Evolutionary conservation across 495 filamentous ascomycete species (phyloP).

Genomic region (Penicillium alfredii): DNA sequence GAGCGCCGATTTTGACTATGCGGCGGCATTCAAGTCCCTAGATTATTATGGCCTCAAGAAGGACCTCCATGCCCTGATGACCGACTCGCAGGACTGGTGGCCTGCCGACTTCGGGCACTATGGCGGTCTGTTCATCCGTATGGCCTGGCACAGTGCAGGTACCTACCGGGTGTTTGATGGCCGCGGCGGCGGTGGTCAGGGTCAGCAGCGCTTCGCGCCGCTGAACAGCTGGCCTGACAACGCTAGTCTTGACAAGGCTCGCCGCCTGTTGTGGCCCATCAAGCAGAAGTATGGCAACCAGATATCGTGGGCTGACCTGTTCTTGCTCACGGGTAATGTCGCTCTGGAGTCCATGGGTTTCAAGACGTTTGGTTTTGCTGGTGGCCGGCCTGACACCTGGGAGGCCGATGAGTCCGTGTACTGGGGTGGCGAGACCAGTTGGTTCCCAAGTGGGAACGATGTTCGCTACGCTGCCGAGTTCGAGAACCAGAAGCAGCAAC

Average conservation of each 20-base stretch:
- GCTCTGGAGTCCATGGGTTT: conserved; percentile 70
- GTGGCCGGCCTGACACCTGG: conserved; percentile 62
- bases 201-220: conserved; percentile 68
- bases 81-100: conserved; percentile 71
- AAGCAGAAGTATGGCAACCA: conserved; percentile 78
- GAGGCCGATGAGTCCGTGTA: conserved; percentile 67
- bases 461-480: conserved; percentile 53
- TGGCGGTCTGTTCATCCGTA: conserved; percentile 67
- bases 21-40: conserved; percentile 59
- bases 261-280: conserved; percentile 70
- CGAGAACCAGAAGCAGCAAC: conserved; percentile 40
- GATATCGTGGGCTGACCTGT: conserved; percentile 69
- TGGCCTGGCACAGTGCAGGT: conserved; percentile 72
- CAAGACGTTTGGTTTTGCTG: conserved; percentile 66
- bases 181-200: conserved; percentile 63
- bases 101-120: conserved; percentile 74
- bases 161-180: conserved; percentile 69
- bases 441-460: conserved; percentile 61
- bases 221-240: conserved; percentile 80
- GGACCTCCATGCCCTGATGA: conserved; percentile 60
- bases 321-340: conserved; percentile 65
- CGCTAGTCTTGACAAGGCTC: conserved; percentile 68
- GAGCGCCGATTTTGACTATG: conserved; percentile 59
- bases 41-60: conserved; percentile 69
- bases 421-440: conserved; percentile 68